Evolutionary conservation across 768 basidiomycete genomes (phyloP).

Genomic region (Boletus bicolor): DNA sequence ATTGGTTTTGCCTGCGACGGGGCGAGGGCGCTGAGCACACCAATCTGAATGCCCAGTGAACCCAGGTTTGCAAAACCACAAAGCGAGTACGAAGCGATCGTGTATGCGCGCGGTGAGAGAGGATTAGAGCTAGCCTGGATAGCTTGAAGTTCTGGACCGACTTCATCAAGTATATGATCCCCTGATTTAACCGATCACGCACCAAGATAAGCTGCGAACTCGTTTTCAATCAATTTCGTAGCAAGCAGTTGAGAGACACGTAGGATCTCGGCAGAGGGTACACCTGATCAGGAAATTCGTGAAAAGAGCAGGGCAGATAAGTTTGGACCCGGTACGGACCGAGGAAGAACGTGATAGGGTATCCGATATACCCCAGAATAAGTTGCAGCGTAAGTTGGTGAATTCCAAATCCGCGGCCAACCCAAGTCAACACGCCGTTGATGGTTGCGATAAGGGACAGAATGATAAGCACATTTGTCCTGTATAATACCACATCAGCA

Average conservation of each 20-base stretch:
- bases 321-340: slow-evolving; percentile 24
- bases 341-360: slow-evolving; percentile 81
- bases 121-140: slow-evolving; percentile 51
- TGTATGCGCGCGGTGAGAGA: slow-evolving; percentile 70
- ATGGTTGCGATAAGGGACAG: slow-evolving; percentile 77
- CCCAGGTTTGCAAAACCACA: slow-evolving; percentile 91
- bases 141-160: slow-evolving; percentile 33
- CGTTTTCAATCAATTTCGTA: slow-evolving; percentile 84
- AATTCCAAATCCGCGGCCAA: slow-evolving; percentile 83
- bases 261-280: slow-evolving; percentile 78
- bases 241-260: slow-evolving; percentile 78
- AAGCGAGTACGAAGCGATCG: slow-evolving; percentile 82
- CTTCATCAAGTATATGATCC: not conserved
- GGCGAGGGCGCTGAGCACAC: slow-evolving; percentile 67
- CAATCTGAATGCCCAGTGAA: slow-evolving; percentile 83
- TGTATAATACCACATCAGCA: slow-evolving; percentile 26
- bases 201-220: slow-evolving; percentile 73
- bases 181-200: slow-evolving; percentile 3
- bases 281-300: slow-evolving; percentile 39
- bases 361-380: slow-evolving; percentile 82
- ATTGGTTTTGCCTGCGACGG: slow-evolving; percentile 70
- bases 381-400: slow-evolving; percentile 79
- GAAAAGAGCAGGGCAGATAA: not conserved
- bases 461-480: slow-evolving; percentile 82
- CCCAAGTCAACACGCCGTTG: slow-evolving; percentile 86